A percentile compares a stretch with the other conserved stretches of the same genome.
Conservation (phyloP, 176 grass and related monocot genomes). For the Dactylis glomerata region DNA sequence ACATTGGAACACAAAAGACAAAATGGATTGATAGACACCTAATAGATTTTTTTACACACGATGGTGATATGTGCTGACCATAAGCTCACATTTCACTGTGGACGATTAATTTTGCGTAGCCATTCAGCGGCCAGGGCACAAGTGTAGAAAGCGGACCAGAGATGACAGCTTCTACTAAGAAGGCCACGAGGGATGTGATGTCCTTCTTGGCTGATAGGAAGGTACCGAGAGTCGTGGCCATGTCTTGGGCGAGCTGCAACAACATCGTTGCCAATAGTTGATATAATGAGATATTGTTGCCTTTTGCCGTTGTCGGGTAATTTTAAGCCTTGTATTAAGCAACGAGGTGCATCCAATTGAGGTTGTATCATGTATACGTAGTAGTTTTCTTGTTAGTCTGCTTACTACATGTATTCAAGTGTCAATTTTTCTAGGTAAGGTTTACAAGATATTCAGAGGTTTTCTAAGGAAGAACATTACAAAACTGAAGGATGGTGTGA, state of each 20-base stretch:
- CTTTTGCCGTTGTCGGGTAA: too few relatives aligned
- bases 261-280: neutral
- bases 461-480: too few relatives aligned
- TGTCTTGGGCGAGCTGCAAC: constrained; percentile 40
- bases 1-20: neutral
- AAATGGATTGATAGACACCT: neutral
- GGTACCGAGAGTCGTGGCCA: constrained; percentile 30
- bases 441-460: too few relatives aligned
- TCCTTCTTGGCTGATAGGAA: constrained; percentile 35
- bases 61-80: neutral
- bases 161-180: constrained; percentile 68
- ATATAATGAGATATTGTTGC: too few relatives aligned
- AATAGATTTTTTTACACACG: neutral
- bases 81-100: neutral
- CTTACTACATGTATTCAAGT: too few relatives aligned
- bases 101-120: neutral
- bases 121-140: constrained; percentile 53
- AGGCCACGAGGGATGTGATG: constrained; percentile 50
- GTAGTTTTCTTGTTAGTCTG: too few relatives aligned
- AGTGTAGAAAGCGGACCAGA: constrained; percentile 51
- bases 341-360: too few relatives aligned
- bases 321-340: too few relatives aligned
- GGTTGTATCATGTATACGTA: too few relatives aligned
- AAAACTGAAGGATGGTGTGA: too few relatives aligned
- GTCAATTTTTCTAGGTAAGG: too few relatives aligned